Percentiles rank a stretch among this genome's conserved stretches.
Conservation (phyloP, 73 alveolate species). For the Tetrahymena elliotti region DNA sequence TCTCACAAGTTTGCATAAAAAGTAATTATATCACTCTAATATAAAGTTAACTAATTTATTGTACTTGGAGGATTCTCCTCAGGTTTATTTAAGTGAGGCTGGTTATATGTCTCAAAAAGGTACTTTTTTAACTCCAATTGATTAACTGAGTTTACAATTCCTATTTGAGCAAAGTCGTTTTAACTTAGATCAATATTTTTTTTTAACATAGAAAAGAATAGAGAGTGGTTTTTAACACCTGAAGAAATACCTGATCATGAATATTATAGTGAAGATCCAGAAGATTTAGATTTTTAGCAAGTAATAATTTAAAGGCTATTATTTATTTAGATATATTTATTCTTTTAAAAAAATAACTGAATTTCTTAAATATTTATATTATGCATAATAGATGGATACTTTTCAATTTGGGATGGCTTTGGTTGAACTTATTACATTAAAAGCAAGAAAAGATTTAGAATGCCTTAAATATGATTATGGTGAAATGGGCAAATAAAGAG, state of each 20-base stretch:
- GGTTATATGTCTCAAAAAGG: neutral
- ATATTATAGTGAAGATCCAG: neutral
- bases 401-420: neutral
- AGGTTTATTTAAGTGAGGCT: neutral
- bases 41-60: neutral
- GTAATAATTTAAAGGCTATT: neutral
- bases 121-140: neutral
- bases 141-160: too few species aligned
- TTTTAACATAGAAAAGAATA: neutral
- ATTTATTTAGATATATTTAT: too few species aligned
- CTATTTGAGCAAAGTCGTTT: neutral
- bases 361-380: neutral
- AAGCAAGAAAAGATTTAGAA: neutral
- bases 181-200: neutral
- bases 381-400: neutral
- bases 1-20: neutral
- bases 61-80: neutral
- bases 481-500: neutral
- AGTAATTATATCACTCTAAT: neutral
- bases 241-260: neutral
- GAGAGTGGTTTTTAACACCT: neutral
- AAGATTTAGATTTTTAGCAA: neutral
- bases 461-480: neutral
- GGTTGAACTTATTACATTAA: neutral
- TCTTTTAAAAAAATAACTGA: neutral